phyloP scores from a whole-genome alignment of 2,329 filamentous ascomycete genomes.

The Scortechinia acanthostroma region DNA sequence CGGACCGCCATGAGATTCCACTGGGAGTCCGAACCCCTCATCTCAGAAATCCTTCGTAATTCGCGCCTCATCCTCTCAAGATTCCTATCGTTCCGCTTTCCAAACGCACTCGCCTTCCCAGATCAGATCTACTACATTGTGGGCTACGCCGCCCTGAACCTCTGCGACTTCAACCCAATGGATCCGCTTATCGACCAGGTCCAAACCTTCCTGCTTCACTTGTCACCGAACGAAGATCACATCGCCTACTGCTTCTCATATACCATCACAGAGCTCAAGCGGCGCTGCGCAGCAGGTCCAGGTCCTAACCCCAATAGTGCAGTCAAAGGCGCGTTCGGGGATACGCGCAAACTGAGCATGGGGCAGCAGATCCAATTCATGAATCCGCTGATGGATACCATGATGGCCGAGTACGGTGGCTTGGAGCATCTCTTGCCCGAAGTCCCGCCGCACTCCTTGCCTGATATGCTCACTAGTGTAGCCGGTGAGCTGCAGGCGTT shows the following conservation, averaged over 20 bases:
- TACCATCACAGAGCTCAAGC: not conserved
- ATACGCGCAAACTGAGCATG: no score
- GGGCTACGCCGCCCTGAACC: conserved; percentile 20
- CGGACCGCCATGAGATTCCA: conserved; percentile 13
- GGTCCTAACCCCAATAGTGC: not conserved
- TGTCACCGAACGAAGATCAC: conserved; percentile 19
- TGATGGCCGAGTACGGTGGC: no score
- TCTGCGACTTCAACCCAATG: conserved; percentile 19
- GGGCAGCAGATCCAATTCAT: no score
- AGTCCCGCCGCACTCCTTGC: no score
- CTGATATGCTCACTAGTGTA: no score
- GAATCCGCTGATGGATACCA: no score
- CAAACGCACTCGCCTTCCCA: conserved; percentile 13
- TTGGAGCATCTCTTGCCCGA: no score
- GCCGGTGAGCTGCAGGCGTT: no score
- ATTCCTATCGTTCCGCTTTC: conserved; percentile 5
- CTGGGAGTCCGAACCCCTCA: not conserved
- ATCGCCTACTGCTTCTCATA: not conserved
- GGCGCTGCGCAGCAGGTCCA: not conserved
- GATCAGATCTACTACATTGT: conserved; percentile 21
- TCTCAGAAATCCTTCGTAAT: not conserved
- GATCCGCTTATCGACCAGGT: conserved; percentile 20
- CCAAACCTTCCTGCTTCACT: conserved; percentile 18
- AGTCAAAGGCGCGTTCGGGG: no score
- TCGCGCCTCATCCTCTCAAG: not conserved